Percentiles rank a stretch among this genome's conserved stretches.
Evolutionary conservation across 352 stramenopile species (phyloP).

Genomic region (Thraustochytrium striatum): DNA sequence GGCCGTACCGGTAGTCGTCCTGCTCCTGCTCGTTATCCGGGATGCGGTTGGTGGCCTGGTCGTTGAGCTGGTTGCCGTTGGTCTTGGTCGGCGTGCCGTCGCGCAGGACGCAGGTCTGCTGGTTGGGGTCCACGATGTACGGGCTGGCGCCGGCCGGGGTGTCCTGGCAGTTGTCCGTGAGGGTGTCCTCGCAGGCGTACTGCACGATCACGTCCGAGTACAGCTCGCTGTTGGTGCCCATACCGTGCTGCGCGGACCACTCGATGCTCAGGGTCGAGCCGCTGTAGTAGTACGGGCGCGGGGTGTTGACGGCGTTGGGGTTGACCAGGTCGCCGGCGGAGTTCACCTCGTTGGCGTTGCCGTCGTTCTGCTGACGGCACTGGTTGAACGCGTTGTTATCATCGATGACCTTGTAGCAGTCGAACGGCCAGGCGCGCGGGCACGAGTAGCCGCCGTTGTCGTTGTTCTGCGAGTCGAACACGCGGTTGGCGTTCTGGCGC

Average conservation of each 20-base stretch:
- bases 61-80: constrained; percentile 42
- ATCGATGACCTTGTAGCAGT: constrained; percentile 36
- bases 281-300: constrained; percentile 56
- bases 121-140: constrained; percentile 1
- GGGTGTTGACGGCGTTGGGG: neutral
- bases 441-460: constrained; percentile 56
- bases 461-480: constrained; percentile 58
- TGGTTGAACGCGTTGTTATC: constrained; percentile 4
- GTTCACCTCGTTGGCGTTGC: neutral
- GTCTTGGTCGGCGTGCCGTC: constrained; percentile 54
- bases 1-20: constrained; percentile 55
- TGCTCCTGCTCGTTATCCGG: constrained; percentile 32
- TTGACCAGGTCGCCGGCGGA: constrained; percentile 13
- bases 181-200: constrained; percentile 59
- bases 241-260: constrained; percentile 58
- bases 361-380: constrained; percentile 40
- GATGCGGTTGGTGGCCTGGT: constrained; percentile 45
- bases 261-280: constrained; percentile 56
- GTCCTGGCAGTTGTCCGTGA: neutral
- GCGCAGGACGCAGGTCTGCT: constrained; percentile 49
- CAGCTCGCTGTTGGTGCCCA: constrained; percentile 54
- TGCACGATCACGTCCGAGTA: constrained; percentile 58
- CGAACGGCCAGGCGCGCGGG: constrained; percentile 48
- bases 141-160: constrained; percentile 13
- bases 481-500: constrained; percentile 22